phyloP scores from a whole-genome alignment of 768 basidiomycete genomes.

The Lactifluus echinatus region DNA sequence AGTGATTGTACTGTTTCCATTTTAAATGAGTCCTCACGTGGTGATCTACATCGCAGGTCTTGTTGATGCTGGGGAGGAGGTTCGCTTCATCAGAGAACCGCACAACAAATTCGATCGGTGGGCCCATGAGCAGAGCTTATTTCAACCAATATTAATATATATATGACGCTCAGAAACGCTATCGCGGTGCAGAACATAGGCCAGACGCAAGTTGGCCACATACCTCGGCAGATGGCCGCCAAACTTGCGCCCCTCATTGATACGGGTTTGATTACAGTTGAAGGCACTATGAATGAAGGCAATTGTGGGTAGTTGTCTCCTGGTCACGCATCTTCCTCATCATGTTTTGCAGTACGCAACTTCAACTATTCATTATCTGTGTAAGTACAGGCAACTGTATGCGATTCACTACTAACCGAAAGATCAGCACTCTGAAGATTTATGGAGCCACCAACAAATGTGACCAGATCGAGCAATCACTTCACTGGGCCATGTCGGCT shows the following conservation, averaged over 20 bases:
- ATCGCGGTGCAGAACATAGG: constrained; percentile 77
- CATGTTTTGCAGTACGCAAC: constrained; percentile 31
- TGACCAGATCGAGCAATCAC: constrained; percentile 48
- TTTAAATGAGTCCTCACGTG: neutral
- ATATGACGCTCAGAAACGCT: constrained; percentile 45
- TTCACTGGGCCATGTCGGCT: constrained; percentile 69
- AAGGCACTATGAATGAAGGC: constrained; percentile 63
- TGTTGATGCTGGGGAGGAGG: constrained; percentile 74
- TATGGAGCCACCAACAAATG: constrained; percentile 60
- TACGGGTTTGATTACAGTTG: constrained; percentile 48
- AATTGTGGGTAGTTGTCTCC: constrained; percentile 39
- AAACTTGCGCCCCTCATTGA: constrained; percentile 71
- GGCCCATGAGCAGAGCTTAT: neutral
- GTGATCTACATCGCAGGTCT: constrained; percentile 39
- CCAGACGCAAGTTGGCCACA: constrained; percentile 69
- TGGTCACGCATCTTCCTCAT: neutral
- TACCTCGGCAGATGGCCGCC: constrained; percentile 50
- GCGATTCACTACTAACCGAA: neutral
- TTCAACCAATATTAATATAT: neutral
- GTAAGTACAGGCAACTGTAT: constrained; percentile 31
- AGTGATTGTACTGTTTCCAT: constrained; percentile 2
- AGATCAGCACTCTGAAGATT: constrained; percentile 53
- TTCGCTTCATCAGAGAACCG: constrained; percentile 58
- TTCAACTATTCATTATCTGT: constrained; percentile 50
- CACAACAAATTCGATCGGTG: constrained; percentile 60